Evolutionary conservation across 2,329 filamentous ascomycete genomes (phyloP).

Genomic region (Alternaria arborescens): DNA sequence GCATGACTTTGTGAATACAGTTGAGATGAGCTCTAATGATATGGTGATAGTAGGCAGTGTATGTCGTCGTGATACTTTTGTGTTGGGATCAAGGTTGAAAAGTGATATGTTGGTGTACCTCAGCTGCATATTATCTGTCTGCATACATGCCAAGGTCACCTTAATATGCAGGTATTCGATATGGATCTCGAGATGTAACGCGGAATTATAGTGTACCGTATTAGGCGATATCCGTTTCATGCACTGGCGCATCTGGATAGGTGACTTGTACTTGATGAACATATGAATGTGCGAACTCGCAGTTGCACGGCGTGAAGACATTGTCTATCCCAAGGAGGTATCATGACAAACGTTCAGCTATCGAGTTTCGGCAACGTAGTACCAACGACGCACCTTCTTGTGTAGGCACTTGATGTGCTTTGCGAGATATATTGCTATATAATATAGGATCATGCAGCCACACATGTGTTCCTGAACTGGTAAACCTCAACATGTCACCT

Average conservation of each 20-base stretch:
- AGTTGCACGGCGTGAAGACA: too few species aligned
- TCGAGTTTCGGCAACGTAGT: too few species aligned
- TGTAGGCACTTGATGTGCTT: background rate
- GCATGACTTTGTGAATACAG: background rate
- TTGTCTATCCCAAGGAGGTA: too few species aligned
- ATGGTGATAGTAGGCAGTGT: rapidly evolving
- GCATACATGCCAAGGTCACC: background rate
- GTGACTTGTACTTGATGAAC: too few species aligned
- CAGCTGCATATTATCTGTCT: background rate
- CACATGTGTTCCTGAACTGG: background rate
- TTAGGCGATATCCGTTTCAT: too few species aligned
- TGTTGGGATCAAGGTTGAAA: background rate
- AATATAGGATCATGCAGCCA: rapidly evolving
- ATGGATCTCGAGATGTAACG: background rate
- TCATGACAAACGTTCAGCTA: too few species aligned
- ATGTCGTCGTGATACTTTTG: background rate
- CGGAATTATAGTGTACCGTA: too few species aligned
- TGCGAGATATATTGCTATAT: background rate
- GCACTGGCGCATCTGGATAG: too few species aligned
- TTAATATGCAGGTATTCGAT: background rate
- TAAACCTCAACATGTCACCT: background rate
- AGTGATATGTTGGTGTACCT: background rate
- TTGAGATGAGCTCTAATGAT: background rate
- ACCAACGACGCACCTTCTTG: background rate
- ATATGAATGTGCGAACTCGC: too few species aligned